phyloP scores from a whole-genome alignment of 805 yeast genomes.

The Alloascoidea hylecoeti region DNA sequence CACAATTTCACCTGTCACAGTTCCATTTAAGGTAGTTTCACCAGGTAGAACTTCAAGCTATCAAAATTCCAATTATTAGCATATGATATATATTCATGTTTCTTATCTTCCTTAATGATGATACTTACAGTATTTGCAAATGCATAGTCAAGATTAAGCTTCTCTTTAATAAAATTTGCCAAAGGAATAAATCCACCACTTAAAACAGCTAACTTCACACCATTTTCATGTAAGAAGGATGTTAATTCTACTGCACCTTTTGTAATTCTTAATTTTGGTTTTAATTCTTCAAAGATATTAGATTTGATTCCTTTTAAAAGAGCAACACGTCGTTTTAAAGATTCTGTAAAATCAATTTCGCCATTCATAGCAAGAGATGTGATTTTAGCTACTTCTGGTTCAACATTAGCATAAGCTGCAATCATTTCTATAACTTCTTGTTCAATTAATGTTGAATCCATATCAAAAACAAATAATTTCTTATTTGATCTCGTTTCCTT shows the following conservation, averaged over 20 bases:
- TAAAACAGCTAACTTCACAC: constrained; percentile 69
- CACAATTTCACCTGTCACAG: constrained; percentile 67
- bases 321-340: constrained; percentile 59
- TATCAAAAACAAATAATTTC: constrained; percentile 77
- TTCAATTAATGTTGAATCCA: constrained; percentile 93
- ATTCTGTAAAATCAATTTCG: constrained; percentile 79
- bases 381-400: constrained; percentile 72
- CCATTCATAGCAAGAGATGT: constrained; percentile 97
- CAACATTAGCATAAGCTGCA: constrained; percentile 89
- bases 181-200: constrained; percentile 93
- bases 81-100: background rate
- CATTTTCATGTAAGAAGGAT: constrained; percentile 40
- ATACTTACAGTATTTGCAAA: constrained; percentile 60
- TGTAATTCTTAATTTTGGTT: constrained; percentile 58
- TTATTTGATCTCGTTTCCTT: constrained; percentile 21
- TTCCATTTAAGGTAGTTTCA: constrained; percentile 49
- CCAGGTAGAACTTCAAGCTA: constrained; percentile 23
- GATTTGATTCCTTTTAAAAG: constrained; percentile 76
- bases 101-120: constrained; percentile 16
- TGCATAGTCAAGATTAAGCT: constrained; percentile 71
- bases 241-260: constrained; percentile 73
- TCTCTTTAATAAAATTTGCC: constrained; percentile 58
- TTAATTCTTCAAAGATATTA: constrained; percentile 66
- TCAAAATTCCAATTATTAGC: background rate
- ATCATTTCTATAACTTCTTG: constrained; percentile 96